A percentile compares a stretch with the other conserved stretches of the same genome.
Evolutionary conservation across 2,329 filamentous ascomycete species (phyloP).

Genomic region (Talaromyces verruculosus): DNA sequence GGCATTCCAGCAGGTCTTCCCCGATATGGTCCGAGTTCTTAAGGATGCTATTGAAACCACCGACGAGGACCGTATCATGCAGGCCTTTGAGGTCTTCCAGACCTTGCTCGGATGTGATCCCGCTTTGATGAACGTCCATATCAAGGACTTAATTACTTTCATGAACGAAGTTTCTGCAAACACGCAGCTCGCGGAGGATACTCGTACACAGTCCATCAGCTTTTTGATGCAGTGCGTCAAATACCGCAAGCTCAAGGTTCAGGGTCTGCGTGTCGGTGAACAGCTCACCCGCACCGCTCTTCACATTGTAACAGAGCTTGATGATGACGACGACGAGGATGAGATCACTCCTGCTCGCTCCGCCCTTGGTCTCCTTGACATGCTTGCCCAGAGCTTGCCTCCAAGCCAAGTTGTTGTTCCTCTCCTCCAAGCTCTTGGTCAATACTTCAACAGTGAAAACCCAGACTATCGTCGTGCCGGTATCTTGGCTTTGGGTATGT

Average conservation of each 20-base stretch:
- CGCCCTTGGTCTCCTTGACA: constrained; percentile 82
- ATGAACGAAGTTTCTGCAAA: constrained; percentile 86
- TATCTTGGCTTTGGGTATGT: constrained; percentile 88
- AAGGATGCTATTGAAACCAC: constrained; percentile 76
- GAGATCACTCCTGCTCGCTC: constrained; percentile 82
- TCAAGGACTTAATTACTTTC: constrained; percentile 86
- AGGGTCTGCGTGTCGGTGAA: constrained; percentile 82
- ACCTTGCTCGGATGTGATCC: constrained; percentile 88
- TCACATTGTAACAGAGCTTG: constrained; percentile 85
- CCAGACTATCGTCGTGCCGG: constrained; percentile 82
- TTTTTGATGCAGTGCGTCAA: constrained; percentile 92
- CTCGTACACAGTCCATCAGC: constrained; percentile 82
- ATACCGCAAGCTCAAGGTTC: constrained; percentile 93
- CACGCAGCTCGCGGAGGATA: constrained; percentile 76
- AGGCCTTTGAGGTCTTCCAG: constrained; percentile 96
- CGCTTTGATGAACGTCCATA: constrained; percentile 76
- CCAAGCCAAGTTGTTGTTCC: constrained; percentile 93
- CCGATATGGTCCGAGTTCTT: constrained; percentile 83
- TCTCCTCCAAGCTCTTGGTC: constrained; percentile 79
- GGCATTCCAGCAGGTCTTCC: constrained; percentile 76
- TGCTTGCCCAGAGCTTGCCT: constrained; percentile 82
- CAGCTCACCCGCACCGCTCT: constrained; percentile 84
- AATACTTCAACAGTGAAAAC: constrained; percentile 72
- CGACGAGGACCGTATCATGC: constrained; percentile 84
- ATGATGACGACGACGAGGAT: constrained; percentile 71